These are phyloP conservation scores for Xylaria curta DNA, from an alignment of 495 filamentous ascomycete genomes.

Conservation along the genomic window DNA sequence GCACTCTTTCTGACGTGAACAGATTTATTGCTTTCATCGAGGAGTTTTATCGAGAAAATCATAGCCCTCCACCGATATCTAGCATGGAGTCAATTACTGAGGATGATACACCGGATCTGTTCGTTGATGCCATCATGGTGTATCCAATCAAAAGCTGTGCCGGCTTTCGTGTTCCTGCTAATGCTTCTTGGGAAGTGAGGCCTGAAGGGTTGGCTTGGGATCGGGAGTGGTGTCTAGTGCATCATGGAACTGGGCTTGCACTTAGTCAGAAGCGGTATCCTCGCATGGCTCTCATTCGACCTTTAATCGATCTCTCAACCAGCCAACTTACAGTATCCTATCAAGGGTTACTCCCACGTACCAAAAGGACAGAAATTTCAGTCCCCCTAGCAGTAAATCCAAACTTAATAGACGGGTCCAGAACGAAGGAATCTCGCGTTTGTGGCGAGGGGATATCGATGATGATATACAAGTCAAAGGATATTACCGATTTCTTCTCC, in stretches of 20 bases:
- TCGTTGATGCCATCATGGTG: constrained; percentile 67
- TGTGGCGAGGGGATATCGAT: constrained; percentile 78
- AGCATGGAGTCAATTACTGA: constrained; percentile 7
- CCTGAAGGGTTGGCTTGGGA: constrained; percentile 88
- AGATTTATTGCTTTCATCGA: constrained; percentile 71
- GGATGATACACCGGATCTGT: constrained; percentile 33
- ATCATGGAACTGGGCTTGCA: constrained; percentile 77
- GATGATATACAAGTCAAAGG: constrained; percentile 67
- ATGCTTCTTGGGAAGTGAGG: constrained; percentile 72
- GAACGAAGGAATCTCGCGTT: constrained; percentile 63
- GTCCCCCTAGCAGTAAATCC: constrained; percentile 69
- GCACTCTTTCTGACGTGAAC: constrained; percentile 75
- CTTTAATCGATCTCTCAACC: constrained; percentile 67
- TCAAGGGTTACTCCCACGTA: constrained; percentile 30
- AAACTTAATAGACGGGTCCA: constrained; percentile 48
- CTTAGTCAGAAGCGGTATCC: constrained; percentile 85
- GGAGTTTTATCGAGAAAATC: constrained; percentile 75
- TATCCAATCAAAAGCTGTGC: constrained; percentile 92
- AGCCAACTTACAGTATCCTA: constrained; percentile 59
- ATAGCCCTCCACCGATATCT: constrained; percentile 23
- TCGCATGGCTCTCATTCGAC: constrained; percentile 79
- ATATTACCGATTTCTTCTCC: constrained; percentile 77
- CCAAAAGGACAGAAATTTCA: constrained; percentile 51
- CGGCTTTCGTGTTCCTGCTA: constrained; percentile 72
- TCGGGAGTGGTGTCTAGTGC: constrained; percentile 90